Base-by-base conservation (phyloP, 768 basidiomycete species). In the Collybia sp. region DNA sequence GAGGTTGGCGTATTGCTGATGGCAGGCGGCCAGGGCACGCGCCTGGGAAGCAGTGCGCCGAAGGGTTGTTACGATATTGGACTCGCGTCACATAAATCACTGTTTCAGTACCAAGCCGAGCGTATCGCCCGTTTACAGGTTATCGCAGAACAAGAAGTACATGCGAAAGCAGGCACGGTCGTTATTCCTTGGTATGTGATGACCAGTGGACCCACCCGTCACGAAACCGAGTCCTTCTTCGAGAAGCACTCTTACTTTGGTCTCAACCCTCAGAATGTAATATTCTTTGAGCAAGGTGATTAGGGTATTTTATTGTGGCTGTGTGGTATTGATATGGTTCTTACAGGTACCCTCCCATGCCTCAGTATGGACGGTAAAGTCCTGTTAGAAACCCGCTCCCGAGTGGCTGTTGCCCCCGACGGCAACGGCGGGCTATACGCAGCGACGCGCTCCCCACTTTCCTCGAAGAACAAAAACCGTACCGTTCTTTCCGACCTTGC, bases 11-110 rank as follows among this genome's bases (percentile, higher is more conserved):
- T 98, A 9, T 75, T 99, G 39, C 78, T 99, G 55, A 91, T 99
- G 88, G 96, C 96, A 6, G 96, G 96, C 34, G 96, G 96, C 1
- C 96, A 99, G 68, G 96, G 96, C 12, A 96, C 94, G 15, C 77
- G 96, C 45, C 70, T 99, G 36, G 96, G 96, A 25, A 93, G 89
- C 58, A 79, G 77, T 25, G 88, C 88, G 5, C 96, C 96, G 16
- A 99, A 99, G 62, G 96, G 96, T 4, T 96, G 94, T 72, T 98
- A 97, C 67, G 93, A 98, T 63, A 97, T 99, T 54, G 90, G 88
- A 12, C 74, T 99, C 30, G 90, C 93, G 10, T 93, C 90, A 17
- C 85, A 90, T 68, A 95, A 93, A 68, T 82, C 85, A 11, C 82
- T 99, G 45, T 98, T 99, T 74, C 93, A 96, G 57, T 87, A 89